Evolutionary conservation across 305 asterid species (phyloP), one percentile per base, ranked within the genome.

Genomic region (Fraxinus angustifolia): DNA sequence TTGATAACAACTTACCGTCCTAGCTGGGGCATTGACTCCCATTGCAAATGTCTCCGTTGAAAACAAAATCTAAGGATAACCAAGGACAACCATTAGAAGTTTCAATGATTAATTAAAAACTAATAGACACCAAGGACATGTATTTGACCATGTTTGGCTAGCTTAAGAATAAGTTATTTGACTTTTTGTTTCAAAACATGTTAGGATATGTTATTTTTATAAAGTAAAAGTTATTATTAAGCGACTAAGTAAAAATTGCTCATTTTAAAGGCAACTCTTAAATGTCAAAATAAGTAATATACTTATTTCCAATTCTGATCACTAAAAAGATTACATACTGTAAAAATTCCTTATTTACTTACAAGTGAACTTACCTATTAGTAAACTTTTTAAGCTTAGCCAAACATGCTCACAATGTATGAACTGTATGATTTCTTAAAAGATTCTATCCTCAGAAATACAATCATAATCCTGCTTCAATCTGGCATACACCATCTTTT

Each of bases 21-120:
- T 90, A 31, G 99, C 98, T 23, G 99, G 99, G 84, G 99, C 99
- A 82, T 96, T 96, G 81, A 96, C 97, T 92, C 99, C 99, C 99
- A 96, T 96, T 60, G 99, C 99, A 89, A 96, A 96, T 86, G 99
- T 96, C 96, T 96, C 99, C 1, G 99, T 96, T 76, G 99, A 96
- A 87, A 94, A 94, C 76, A 96, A 88, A 83, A 96, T 91, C 99
- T 96, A 72, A 84, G 85, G 78, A 77, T 78, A 83, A 56, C 73
- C 80, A 87, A 76, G 83, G 17, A 84, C 67, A 48, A 83, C 77
- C 73, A 78, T 85, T 82, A 85, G 83, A 83, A 79, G 60, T 75
- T 78, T 82, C 77, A 74, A 0, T 58, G 33, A 33, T 33, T 31
- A 71, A 31, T 31, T 12, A 16, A 50, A 50, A 50, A 50, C 60